Evolutionary conservation across 192 early-diverging fungal genomes (phyloP), one percentile per base, ranked within the genome.

Genomic region (Backusella psychrophila): DNA sequence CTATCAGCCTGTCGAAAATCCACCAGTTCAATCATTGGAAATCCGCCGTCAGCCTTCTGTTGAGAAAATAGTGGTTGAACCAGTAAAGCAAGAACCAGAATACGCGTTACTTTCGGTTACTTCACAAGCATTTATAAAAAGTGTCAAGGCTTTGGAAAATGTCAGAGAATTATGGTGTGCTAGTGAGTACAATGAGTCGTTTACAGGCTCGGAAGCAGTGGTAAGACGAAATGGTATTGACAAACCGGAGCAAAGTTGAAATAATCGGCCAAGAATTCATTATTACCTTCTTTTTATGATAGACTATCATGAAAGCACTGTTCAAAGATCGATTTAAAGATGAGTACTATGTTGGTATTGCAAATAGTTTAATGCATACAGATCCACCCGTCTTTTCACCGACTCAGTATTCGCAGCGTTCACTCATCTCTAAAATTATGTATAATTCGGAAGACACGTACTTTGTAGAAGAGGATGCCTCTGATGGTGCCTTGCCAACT

Each of bases 401-500:
- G 1, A 77, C 79, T 11, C 39, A 76, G 4, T 76, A 77, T 33
- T 74, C 78, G 7, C 78, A 83, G 34, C 71, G 74, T 46, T 83
- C 82, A 12, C 23, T 75, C 23, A 56, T 69, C 14, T 53, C 71
- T n/a, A 83, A 83, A 66, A 80, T 76, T 6, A 38, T 83, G 70
- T 79, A 79, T 42, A 72, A 83, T 39, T 80, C 82, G 14, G 39
- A 69, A 44, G 82, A 83, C 63, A 75, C 76, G 35, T 83, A 83
- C 36, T 56, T 39, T n/a, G 66, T 83, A 9, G 76, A 66, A 29
- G 80, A 84, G 26, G 77, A 82, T 17, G 56, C 56, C 8, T 29
- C 56, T 26, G 84, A 87, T 23, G 68, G 72, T 1, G 84, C 85
- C 53, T 66, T 91, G 7, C 93, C 94, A 36, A 91, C 87, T 71